Evolutionary conservation across 2,329 filamentous ascomycete genomes (phyloP), one percentile per base, ranked within the genome.

Genomic region (Byssothecium circinans): DNA sequence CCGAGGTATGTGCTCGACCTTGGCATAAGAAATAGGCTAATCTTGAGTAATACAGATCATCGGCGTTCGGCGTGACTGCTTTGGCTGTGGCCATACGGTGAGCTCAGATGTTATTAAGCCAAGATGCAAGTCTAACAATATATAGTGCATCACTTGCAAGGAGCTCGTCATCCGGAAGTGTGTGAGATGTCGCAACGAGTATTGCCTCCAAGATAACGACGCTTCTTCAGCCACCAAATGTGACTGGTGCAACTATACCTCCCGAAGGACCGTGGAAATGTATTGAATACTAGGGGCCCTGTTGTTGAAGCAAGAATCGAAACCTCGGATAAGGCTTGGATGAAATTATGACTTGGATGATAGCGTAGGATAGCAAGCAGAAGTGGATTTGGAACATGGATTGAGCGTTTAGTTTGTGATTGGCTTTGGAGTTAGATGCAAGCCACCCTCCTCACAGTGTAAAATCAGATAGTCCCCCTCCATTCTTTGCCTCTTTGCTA

Each of bases 61-160:
- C 32, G 82, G 81, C 25, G 81, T 86, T n/a, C 78, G 78, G 55
- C 76, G 81, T 61, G 83, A 90, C 62, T 96, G 91, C 74, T 94
- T 89, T 81, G 90, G 91, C 70, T 96, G 91, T 69, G 90, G 89
- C 42, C 82, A 81, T 53, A 92, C 88, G 50, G 87, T 90, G 74
- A 75, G 67, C 49, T 20, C 35, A 33, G 1, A 22, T 15, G 27
- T 15, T 15, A 29, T 37, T 15, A 5, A 15, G 2, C n/a, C 15
- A 17, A 35, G 15, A 22, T 10, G 19, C 6, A 17, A 17, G 22
- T n/a, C 33, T 55, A 33, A 53, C 37, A 45, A 20, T 25, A 43
- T 32, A 2, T 54, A 91, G 85, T 96, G 91, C 67, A 80, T 82
- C 41, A 79, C 82, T 32, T 96, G 91, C 73, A 89, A 90, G 62